Base-by-base conservation (phyloP, 2,329 filamentous ascomycete species). In the Thielaviopsis euricoi region DNA sequence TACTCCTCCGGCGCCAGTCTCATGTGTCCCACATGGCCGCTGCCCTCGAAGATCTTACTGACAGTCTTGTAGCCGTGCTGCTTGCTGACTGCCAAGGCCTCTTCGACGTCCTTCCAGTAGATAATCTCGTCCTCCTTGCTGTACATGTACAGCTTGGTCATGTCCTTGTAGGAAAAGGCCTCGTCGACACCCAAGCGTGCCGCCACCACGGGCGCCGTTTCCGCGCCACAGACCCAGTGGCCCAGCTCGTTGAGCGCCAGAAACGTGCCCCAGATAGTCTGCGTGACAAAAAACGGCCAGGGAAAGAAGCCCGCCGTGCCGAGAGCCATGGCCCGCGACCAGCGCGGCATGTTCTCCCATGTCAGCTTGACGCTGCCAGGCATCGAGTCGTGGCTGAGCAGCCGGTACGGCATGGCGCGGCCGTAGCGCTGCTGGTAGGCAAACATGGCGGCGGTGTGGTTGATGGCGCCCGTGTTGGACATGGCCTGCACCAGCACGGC, bases 11-110 rank as follows among this genome's bases (percentile, higher is more conserved):
- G 74, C 58, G 81, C 74, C 66, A 74, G 68, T 19, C 76, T 71
- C 70, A 85, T 76, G 64, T 85, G 80, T 1, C 78, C 79, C 19
- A 82, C 81, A 66, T 86, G 82, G 1, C 74, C 69, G 54, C 76
- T 81, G 3, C 74, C 76, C 54, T 79, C 73, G 61, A 85, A 85
- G 29, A 75, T 64, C 59, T 79, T 76, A 21, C 71, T 68, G 1
- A 72, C 69, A 1, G 76, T 74, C 22, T 65, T 64, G 62, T 76
- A 82, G 0, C 81, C 81, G 56, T 70, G 70, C 13, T 65, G 63
- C 60, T 65, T 69, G 1, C 78, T 74, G 40, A 73, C 66, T 2
- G 73, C 73, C 0, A 74, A 76, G 63, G 83, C 76, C 15, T 69
- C 69, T 62, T 81, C 77, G 0, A 83, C 75, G 61, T 83, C 79